Percentiles rank a stretch among this genome's conserved stretches.
phyloP scores from a whole-genome alignment of 805 yeast genomes.

The Kuraishia ogatae region DNA sequence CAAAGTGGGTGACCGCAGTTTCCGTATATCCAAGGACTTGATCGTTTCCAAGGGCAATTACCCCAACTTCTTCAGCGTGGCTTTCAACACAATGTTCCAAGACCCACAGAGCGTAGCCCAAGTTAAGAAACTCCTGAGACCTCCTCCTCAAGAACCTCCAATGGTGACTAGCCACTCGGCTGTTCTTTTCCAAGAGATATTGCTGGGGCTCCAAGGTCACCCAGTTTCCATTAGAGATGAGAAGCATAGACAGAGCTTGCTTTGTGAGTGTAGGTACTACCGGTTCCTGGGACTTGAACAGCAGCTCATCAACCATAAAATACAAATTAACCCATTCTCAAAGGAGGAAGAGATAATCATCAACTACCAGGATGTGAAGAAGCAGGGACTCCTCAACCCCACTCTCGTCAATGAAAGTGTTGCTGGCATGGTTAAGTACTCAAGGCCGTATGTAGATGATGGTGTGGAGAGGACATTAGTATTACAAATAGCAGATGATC shows the following conservation, averaged over 20 bases:
- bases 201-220: constrained; percentile 50
- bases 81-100: constrained; percentile 41
- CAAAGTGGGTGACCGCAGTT: constrained; percentile 49
- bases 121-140: constrained; percentile 46
- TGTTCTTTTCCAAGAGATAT: constrained; percentile 41
- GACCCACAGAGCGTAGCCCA: constrained; percentile 33
- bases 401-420: constrained; percentile 6
- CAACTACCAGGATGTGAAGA: constrained; percentile 34
- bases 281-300: constrained; percentile 72
- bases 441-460: constrained; percentile 38
- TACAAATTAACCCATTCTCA: constrained; percentile 43
- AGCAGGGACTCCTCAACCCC: constrained; percentile 19
- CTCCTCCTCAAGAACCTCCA: constrained; percentile 68
- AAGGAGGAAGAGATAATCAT: constrained; percentile 49
- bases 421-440: constrained; percentile 21
- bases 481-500: constrained; percentile 28
- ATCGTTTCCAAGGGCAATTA: constrained; percentile 55
- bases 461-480: constrained; percentile 25
- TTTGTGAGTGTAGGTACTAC: constrained; percentile 70
- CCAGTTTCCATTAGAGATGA: constrained; percentile 37
- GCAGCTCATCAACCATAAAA: constrained; percentile 42
- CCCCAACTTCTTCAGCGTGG: constrained; percentile 70
- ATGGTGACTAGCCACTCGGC: constrained; percentile 44
- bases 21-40: constrained; percentile 49
- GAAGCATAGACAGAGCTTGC: constrained; percentile 44